These are phyloP conservation scores for Somion occarium DNA, from an alignment of 1,284 basidiomycete species.

Conservation along the genomic window DNA sequence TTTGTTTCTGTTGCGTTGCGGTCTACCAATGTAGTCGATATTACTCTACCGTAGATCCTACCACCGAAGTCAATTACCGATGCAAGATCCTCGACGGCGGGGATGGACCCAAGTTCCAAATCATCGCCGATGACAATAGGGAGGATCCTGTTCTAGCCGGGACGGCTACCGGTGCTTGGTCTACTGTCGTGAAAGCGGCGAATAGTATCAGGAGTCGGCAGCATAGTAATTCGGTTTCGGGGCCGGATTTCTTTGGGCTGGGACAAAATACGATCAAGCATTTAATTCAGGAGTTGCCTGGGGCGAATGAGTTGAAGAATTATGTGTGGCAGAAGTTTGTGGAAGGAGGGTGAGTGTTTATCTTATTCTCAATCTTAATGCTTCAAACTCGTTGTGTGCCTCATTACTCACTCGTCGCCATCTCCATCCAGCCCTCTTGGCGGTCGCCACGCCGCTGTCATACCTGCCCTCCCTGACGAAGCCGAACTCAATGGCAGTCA, in stretches of 20 bases:
- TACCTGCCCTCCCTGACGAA: constrained; percentile 70
- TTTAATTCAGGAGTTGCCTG: constrained; percentile 73
- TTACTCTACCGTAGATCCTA: constrained; percentile 65
- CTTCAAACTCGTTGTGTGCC: not conserved
- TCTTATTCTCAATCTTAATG: constrained; percentile 2
- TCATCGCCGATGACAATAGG: constrained; percentile 62
- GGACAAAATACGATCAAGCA: constrained; percentile 83
- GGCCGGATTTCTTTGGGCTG: constrained; percentile 79
- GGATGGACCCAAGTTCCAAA: constrained; percentile 77
- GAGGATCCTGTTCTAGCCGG: constrained; percentile 69
- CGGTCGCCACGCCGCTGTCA: constrained; percentile 72
- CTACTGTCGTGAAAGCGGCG: constrained; percentile 71
- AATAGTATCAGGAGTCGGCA: constrained; percentile 72
- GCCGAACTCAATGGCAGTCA: constrained; percentile 37
- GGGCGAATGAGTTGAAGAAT: constrained; percentile 62
- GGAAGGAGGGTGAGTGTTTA: constrained; percentile 67
- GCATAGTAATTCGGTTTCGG: constrained; percentile 79
- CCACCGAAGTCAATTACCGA: constrained; percentile 63
- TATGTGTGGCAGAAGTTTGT: constrained; percentile 81
- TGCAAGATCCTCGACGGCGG: constrained; percentile 81
- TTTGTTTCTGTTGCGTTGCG: constrained; percentile 8
- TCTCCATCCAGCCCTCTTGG: constrained; percentile 53
- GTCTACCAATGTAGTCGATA: constrained; percentile 50
- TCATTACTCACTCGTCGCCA: not conserved
- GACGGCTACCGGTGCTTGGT: constrained; percentile 83